These are phyloP conservation scores for Karstenula rhodostoma DNA, from an alignment of 2,329 filamentous ascomycete genomes.

Conservation along the genomic window DNA sequence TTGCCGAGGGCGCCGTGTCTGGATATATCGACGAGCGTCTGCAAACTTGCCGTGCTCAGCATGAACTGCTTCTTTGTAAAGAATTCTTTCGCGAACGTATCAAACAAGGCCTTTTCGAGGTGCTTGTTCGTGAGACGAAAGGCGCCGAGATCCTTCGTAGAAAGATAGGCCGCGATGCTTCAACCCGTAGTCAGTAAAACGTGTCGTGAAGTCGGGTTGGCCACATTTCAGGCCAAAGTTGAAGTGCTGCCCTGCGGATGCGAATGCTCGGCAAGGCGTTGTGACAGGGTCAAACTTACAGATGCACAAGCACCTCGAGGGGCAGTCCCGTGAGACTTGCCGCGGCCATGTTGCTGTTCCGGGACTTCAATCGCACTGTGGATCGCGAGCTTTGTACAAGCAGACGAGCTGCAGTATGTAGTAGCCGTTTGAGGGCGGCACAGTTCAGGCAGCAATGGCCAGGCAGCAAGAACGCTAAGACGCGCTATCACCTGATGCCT, in stretches of 20 bases:
- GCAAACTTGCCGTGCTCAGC: constrained; percentile 64
- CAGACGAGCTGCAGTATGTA: not conserved
- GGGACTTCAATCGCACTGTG: not conserved
- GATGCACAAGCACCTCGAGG: constrained; percentile 63
- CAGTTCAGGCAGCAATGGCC: constrained; percentile 3
- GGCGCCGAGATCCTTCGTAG: constrained; percentile 63
- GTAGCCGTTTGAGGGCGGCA: too few species aligned
- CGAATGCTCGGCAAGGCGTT: not conserved
- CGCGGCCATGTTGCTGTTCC: constrained; percentile 26
- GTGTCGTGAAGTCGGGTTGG: not conserved
- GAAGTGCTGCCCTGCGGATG: not conserved
- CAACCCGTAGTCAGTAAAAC: not conserved
- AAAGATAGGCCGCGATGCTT: constrained; percentile 59
- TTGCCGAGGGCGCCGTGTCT: constrained; percentile 48
- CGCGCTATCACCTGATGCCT: constrained; percentile 5
- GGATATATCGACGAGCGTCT: constrained; percentile 57
- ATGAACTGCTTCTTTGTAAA: constrained; percentile 69
- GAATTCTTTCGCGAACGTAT: constrained; percentile 67
- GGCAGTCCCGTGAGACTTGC: constrained; percentile 54
- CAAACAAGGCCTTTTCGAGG: constrained; percentile 63
- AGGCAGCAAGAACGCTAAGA: constrained; percentile 8
- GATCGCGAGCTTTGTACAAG: not conserved
- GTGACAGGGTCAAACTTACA: not conserved
- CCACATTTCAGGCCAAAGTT: not conserved
- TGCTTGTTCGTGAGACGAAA: constrained; percentile 65